Percentiles rank a stretch among this genome's conserved stretches.
Evolutionary conservation across 768 basidiomycete genomes (phyloP).

Genomic region (Termitomyces sp.): DNA sequence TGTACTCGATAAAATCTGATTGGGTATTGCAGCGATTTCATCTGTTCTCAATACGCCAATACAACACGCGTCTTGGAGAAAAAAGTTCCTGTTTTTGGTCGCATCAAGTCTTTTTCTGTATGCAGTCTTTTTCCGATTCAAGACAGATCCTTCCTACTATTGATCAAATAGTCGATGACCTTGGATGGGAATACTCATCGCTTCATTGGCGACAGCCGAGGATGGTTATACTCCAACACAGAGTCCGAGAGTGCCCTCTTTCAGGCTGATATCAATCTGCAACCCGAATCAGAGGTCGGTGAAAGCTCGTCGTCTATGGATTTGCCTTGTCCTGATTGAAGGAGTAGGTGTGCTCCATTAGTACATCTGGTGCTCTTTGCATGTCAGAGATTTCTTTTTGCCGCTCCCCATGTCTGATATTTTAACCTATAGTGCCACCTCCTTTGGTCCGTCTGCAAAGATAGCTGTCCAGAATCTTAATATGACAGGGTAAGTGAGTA

Average conservation of each 20-base stretch:
- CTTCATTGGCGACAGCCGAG: slow-evolving; percentile 46
- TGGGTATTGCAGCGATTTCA: slow-evolving; percentile 28
- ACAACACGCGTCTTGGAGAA: slow-evolving; percentile 27
- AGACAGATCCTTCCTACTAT: background rate
- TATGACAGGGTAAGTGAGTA: slow-evolving; percentile 29
- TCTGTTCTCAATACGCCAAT: slow-evolving; percentile 30
- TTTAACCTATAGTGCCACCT: slow-evolving; percentile 38
- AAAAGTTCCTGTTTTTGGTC: slow-evolving; percentile 27
- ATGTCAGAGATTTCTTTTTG: slow-evolving; percentile 30
- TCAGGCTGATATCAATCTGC: slow-evolving; percentile 37
- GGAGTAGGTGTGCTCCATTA: slow-evolving; percentile 46
- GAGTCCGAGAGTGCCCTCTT: slow-evolving; percentile 21
- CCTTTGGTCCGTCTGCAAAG: slow-evolving; percentile 46
- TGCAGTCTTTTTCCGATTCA: slow-evolving; percentile 9
- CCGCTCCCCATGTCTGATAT: background rate
- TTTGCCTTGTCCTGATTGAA: background rate
- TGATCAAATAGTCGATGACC: slow-evolving; percentile 24
- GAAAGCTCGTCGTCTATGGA: background rate
- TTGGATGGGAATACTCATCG: slow-evolving; percentile 25
- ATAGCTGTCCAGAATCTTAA: slow-evolving; percentile 43
- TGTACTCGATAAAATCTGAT: background rate
- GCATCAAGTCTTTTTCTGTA: slow-evolving; percentile 44
- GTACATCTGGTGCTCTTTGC: slow-evolving; percentile 37
- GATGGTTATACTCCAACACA: slow-evolving; percentile 40
- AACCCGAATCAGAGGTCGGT: slow-evolving; percentile 30